Conservation (phyloP, 129 eudicot genomes). For the Flaveria linearis region DNA sequence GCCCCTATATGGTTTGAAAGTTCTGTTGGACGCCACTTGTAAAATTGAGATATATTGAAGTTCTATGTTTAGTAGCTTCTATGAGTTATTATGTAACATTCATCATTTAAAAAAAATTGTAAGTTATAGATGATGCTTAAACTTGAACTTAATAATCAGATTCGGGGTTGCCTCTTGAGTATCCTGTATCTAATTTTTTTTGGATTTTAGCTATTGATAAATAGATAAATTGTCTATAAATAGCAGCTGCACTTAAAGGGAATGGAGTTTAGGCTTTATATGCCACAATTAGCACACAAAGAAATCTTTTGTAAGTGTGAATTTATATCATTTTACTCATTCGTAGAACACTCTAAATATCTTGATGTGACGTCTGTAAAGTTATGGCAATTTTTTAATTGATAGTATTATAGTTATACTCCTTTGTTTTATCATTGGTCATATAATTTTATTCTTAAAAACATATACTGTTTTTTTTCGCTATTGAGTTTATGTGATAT, state of each 20-base stretch:
- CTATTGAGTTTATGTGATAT: slow-evolving; percentile 19
- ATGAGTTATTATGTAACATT: neutral
- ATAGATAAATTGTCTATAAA: neutral
- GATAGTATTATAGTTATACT: neutral
- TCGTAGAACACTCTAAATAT: neutral
- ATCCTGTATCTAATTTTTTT: neutral
- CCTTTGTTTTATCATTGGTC: neutral
- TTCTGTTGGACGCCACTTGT: slow-evolving; percentile 17
- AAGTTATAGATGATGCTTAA: slow-evolving; percentile 6
- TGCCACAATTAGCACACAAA: neutral
- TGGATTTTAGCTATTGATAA: neutral
- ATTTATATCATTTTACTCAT: neutral
- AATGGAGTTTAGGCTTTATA: neutral
- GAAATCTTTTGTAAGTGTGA: slow-evolving; percentile 11
- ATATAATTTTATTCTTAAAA: slow-evolving; percentile 1
- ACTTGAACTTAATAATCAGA: slow-evolving; percentile 8
- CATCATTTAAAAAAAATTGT: neutral
- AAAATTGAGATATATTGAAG: neutral
- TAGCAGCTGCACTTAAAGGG: neutral
- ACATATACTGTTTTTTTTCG: neutral
- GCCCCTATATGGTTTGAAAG: slow-evolving; percentile 19
- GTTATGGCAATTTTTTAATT: neutral
- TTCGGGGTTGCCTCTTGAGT: neutral
- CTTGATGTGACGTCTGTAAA: slow-evolving; percentile 3
- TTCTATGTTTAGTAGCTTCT: slow-evolving; percentile 5